phyloP scores from a whole-genome alignment of 2,329 filamentous ascomycete species.

The Aspergillus pseudonomiae region DNA sequence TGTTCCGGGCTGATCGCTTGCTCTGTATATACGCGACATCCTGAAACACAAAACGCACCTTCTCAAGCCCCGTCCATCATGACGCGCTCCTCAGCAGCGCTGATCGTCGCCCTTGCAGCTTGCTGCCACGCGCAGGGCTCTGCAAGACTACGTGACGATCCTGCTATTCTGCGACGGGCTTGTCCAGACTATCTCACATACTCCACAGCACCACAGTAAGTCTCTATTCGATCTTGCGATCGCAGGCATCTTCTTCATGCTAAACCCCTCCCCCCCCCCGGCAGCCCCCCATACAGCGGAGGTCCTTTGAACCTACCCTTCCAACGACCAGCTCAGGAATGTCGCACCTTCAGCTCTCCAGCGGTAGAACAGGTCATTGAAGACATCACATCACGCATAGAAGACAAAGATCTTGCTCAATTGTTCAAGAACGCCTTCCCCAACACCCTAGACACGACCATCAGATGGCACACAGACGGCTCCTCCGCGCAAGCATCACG shows the following conservation, averaged over 20 bases:
- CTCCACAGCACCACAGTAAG: constrained; percentile 63
- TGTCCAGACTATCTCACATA: constrained; percentile 71
- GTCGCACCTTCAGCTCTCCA: constrained; percentile 86
- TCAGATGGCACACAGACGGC: constrained; percentile 80
- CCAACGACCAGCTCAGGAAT: constrained; percentile 78
- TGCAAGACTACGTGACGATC: constrained; percentile 27
- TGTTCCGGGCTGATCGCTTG: no score
- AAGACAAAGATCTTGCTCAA: constrained; percentile 83
- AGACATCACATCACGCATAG: constrained; percentile 77
- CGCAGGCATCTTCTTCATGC: not conserved
- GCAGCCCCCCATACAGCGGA: constrained; percentile 74
- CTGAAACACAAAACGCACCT: not conserved
- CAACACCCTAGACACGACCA: constrained; percentile 85
- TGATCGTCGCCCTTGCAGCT: constrained; percentile 20
- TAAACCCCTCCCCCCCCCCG: not conserved
- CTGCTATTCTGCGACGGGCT: constrained; percentile 43
- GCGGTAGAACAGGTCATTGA: constrained; percentile 86
- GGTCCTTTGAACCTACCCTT: constrained; percentile 81
- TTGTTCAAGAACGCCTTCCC: constrained; percentile 96
- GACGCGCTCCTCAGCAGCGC: constrained; percentile 12
- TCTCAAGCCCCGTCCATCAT: constrained; percentile 1
- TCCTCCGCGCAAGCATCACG: constrained; percentile 34
- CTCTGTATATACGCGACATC: not conserved
- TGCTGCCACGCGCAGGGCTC: constrained; percentile 13
- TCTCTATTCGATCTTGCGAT: constrained; percentile 12